A percentile compares a stretch with the other conserved stretches of the same genome.
These are phyloP conservation scores for Fermentozyma sake DNA, from an alignment of 1,139 yeast species.

Conservation along the genomic window DNA sequence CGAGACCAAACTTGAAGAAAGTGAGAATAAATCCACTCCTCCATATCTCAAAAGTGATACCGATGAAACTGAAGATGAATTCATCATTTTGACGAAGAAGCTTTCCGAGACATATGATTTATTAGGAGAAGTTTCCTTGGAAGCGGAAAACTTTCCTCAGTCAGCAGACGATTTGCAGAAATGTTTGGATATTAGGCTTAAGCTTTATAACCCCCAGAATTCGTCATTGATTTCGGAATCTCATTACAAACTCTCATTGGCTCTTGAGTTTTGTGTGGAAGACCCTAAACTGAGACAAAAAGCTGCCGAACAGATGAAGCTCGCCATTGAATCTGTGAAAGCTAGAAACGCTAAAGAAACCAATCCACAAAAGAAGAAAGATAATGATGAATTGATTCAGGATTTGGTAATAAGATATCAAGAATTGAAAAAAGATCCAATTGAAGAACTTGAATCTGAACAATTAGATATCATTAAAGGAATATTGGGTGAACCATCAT, in stretches of 20 bases:
- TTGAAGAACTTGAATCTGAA: constrained; percentile 47
- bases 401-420: constrained; percentile 49
- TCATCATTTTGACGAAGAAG: constrained; percentile 40
- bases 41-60: constrained; percentile 37
- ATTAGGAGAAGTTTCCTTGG: constrained; percentile 85
- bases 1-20: constrained; percentile 37
- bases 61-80: constrained; percentile 27
- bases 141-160: constrained; percentile 77
- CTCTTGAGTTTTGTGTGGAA: constrained; percentile 65
- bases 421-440: constrained; percentile 53
- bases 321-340: constrained; percentile 61
- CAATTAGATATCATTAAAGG: constrained; percentile 60
- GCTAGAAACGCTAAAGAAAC: constrained; percentile 27
- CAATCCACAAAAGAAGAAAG: constrained; percentile 30
- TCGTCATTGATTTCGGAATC: constrained; percentile 71
- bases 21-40: constrained; percentile 9
- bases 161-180: constrained; percentile 64
- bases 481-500: constrained; percentile 50
- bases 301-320: constrained; percentile 56
- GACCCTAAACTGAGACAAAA: constrained; percentile 42
- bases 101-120: constrained; percentile 75
- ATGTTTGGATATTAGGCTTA: constrained; percentile 52
- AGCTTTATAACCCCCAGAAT: constrained; percentile 44
- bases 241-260: constrained; percentile 76
- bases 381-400: constrained; percentile 47